Base-by-base conservation (phyloP, 768 basidiomycete species). In the Boletus subparvulus region DNA sequence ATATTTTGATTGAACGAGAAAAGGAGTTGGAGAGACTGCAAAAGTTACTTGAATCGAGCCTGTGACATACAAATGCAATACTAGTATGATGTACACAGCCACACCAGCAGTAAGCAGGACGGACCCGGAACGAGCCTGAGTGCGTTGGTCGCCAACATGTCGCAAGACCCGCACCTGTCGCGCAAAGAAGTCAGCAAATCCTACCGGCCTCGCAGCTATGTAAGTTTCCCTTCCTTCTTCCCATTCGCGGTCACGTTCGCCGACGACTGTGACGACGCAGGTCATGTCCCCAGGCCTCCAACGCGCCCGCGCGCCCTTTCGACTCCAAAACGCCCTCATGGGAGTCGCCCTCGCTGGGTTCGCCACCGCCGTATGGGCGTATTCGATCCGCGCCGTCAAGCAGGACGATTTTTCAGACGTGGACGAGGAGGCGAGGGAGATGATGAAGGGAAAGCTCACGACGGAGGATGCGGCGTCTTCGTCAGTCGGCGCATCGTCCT, bases 351-450 rank as follows among this genome's bases (percentile, higher is more conserved):
- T 98, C 43, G 80, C 84, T 28, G 80, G 81, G 0, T 95, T 97
- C 68, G 87, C 84, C 30, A 81, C 84, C 14, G 88, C 87, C 28
- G 86, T 97, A 10, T 98, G 92, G 84, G 79, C 86, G 5, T 98
- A 98, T 74, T 94, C 94, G 17, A 96, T 98, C 67, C 83, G 85
- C 32, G 94, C 94, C 30, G 94, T 98, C 53, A 93, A 89, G 67
- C 94, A 98, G 67, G 94, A 97, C 68, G 85, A 89, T 40, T 97
- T 96, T 68, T 85, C 88, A 61, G 92, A 93, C 69, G 79, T 92
- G 41, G 90, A 92, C 64, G 88, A 90, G 59, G 88, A 90, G 67
- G 91, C 85, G 30, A 75, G 75, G 58, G 81, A 81, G 41, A 77
- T 87, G 64, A 80, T 76, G 33, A 70, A 8, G 59, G 69, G 50